These are phyloP conservation scores for Lachancea waltii DNA, from an alignment of 805 yeast genomes.

Conservation along the genomic window DNA sequence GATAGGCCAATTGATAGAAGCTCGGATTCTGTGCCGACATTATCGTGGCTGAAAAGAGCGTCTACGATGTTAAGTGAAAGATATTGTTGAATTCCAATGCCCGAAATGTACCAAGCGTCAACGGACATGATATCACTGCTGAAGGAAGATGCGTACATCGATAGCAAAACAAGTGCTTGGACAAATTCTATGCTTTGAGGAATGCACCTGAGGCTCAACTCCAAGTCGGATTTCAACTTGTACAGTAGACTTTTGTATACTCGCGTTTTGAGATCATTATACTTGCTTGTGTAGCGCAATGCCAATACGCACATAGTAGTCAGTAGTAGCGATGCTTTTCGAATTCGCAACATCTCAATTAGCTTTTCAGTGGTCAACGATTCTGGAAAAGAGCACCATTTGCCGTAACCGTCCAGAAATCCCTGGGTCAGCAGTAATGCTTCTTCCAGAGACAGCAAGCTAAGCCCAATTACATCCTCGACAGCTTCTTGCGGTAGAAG, in stretches of 20 bases:
- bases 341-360: slow-evolving; percentile 40
- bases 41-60: slow-evolving; percentile 8
- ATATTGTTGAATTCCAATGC: slow-evolving; percentile 58
- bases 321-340: slow-evolving; percentile 54
- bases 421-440: slow-evolving; percentile 45
- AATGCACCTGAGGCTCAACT: slow-evolving; percentile 36
- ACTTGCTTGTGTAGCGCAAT: slow-evolving; percentile 39
- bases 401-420: slow-evolving; percentile 61
- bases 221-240: slow-evolving; percentile 46
- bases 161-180: slow-evolving; percentile 59
- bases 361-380: slow-evolving; percentile 42
- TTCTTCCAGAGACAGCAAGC: slow-evolving; percentile 43
- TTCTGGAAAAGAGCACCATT: slow-evolving; percentile 72
- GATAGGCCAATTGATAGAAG: slow-evolving; percentile 13
- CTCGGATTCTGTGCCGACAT: neutral
- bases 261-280: slow-evolving; percentile 32
- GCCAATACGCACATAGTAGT: slow-evolving; percentile 62
- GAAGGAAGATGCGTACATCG: slow-evolving; percentile 59
- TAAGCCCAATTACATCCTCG: slow-evolving; percentile 46
- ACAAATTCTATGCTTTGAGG: slow-evolving; percentile 52
- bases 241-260: slow-evolving; percentile 40
- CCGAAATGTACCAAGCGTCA: slow-evolving; percentile 68
- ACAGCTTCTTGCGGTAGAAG: slow-evolving; percentile 11
- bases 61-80: slow-evolving; percentile 41
- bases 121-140: slow-evolving; percentile 46